Percentiles rank a stretch among this genome's conserved stretches.
Evolutionary conservation across 2,329 filamentous ascomycete species (phyloP).

Genomic region (Clonostachys byssicola): DNA sequence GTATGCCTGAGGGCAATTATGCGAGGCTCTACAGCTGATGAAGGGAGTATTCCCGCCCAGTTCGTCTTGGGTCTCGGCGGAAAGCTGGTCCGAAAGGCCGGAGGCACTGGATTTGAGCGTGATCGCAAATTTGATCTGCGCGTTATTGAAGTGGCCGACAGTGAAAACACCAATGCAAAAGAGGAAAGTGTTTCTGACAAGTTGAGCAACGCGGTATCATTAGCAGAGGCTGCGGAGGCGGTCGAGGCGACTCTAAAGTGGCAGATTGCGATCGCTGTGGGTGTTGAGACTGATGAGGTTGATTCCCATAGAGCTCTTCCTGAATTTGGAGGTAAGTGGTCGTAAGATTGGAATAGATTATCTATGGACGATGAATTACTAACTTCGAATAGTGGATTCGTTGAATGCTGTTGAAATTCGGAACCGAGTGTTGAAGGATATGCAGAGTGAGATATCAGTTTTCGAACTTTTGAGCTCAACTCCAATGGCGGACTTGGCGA

Average conservation of each 20-base stretch:
- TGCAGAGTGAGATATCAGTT: constrained; percentile 4
- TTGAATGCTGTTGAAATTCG: constrained; percentile 4
- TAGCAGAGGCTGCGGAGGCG: constrained; percentile 1
- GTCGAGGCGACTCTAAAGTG: constrained; percentile 1
- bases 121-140: constrained; percentile 4
- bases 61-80: constrained; percentile 4
- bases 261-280: constrained; percentile 1
- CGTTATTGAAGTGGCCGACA: background rate
- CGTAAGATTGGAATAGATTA: background rate
- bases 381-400: constrained; percentile 2
- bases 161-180: background rate
- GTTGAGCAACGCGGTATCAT: background rate
- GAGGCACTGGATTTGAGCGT: background rate
- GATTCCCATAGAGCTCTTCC: constrained; percentile 1
- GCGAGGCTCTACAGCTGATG: constrained; percentile 1
- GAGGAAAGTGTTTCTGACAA: background rate
- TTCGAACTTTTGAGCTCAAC: constrained; percentile 3
- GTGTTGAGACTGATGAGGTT: constrained; percentile 1
- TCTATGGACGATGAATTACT: background rate
- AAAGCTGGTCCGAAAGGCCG: background rate
- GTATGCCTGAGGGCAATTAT: constrained; percentile 2
- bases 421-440: constrained; percentile 2
- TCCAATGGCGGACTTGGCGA: constrained; percentile 3
- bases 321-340: constrained; percentile 3
- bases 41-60: constrained; percentile 1